Base-by-base conservation (phyloP, 2,329 filamentous ascomycete genomes). In the Ramularia endophylla region DNA sequence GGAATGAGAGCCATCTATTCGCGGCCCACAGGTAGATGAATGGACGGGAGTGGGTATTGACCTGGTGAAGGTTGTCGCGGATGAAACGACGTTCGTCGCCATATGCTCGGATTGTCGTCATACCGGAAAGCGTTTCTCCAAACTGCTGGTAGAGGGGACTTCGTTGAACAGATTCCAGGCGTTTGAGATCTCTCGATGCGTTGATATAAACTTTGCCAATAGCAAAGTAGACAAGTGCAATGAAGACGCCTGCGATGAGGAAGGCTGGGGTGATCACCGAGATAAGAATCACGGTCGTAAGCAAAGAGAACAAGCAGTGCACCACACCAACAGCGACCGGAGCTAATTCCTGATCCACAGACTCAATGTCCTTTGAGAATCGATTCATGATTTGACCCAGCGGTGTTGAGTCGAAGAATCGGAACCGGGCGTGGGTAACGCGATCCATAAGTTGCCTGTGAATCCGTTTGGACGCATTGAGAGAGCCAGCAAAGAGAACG, bases 91-190 rank as follows among this genome's bases (percentile, higher is more conserved):
- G 78, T 63, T 95, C 88, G 55, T 95, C 90, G 27, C 90, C 88
- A 57, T 97, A 98, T 2, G 92, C 92, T 58, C 94, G 83, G 54
- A 98, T 98, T 0, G 92, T 98, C 3, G 90, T 94, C 64, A 98
- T 92, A 19, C 92, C 92, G 37, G 82, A 87, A 13, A 98, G 69
- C 0, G 94, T 97, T 69, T 98, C 92, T 49, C 92, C 90, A 53
- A 98, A 98, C 54, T 97, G 92, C 65, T 98, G 92, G 68, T 95
- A 98, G 5, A 98, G 71, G 1, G 92, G 92, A 63, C 89, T 97
- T 59, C 90, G 78, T 63, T 95, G 87, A 1, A 97, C 81, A 5
- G 90, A 95, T 63, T 98, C 94, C 5, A 98, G 71, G 36, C 92
- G 81, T 71, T 98, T 98, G 41, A 98, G 74, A 60, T 97, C 92